Conservation (phyloP, 2,329 filamentous ascomycete genomes). For the Dactylellina leptospora region DNA sequence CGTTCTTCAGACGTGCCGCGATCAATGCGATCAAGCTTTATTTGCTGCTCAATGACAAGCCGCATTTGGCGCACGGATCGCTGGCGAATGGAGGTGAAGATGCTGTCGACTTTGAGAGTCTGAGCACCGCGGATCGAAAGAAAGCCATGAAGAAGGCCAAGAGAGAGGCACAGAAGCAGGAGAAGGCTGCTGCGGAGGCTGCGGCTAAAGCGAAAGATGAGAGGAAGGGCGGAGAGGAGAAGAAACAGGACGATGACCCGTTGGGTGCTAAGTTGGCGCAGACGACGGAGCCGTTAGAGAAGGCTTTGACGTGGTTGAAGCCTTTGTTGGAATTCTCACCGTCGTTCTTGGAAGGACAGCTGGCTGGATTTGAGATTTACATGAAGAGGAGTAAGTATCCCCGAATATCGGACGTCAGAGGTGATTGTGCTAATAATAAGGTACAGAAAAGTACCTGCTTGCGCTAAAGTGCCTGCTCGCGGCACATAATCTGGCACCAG, state of each 20-base stretch:
- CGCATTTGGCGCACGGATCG: constrained; percentile 70
- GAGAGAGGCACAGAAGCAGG: constrained; percentile 77
- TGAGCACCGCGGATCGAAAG: constrained; percentile 74
- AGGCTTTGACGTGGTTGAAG: constrained; percentile 84
- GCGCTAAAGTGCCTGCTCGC: constrained; percentile 85
- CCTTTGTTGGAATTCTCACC: constrained; percentile 85
- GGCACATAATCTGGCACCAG: constrained; percentile 73
- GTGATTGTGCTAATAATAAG: constrained; percentile 56
- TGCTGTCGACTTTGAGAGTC: constrained; percentile 64
- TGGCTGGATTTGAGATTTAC: constrained; percentile 88
- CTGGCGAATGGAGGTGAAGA: constrained; percentile 67
- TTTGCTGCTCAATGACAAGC: constrained; percentile 78
- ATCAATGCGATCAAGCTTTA: constrained; percentile 83
- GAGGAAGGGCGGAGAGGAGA: constrained; percentile 73
- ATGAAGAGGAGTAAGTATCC: constrained; percentile 74
- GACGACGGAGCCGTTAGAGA: constrained; percentile 82
- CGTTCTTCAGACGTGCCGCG: constrained; percentile 87
- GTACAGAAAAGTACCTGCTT: constrained; percentile 81
- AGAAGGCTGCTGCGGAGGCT: constrained; percentile 81
- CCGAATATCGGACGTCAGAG: neutral
- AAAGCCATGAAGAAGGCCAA: constrained; percentile 90
- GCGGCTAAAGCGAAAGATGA: constrained; percentile 83
- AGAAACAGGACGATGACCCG: constrained; percentile 92
- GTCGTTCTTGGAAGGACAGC: constrained; percentile 81
- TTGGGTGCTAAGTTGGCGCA: constrained; percentile 80